These are phyloP conservation scores for Aspergillus funiculosus DNA, from an alignment of 495 filamentous ascomycete genomes.

Conservation along the genomic window DNA sequence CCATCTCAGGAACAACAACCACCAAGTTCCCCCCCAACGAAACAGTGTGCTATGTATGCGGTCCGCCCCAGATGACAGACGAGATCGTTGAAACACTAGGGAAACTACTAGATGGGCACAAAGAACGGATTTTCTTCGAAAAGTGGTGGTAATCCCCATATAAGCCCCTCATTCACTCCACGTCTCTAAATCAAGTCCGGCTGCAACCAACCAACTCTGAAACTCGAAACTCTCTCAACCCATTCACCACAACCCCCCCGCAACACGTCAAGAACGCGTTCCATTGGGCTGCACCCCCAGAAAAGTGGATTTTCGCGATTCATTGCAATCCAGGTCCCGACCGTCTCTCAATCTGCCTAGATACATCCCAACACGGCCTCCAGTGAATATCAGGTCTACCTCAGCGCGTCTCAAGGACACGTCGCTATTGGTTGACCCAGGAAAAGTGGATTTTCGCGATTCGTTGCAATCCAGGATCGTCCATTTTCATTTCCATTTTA, in stretches of 20 bases:
- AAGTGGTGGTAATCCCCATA: constrained; percentile 71
- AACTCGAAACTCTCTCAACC: no score
- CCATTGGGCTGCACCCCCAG: background rate
- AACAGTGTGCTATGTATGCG: constrained; percentile 72
- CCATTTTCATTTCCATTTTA: background rate
- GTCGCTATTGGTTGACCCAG: background rate
- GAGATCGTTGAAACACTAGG: constrained; percentile 56
- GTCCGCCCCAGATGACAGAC: constrained; percentile 75
- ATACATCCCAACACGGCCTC: no score
- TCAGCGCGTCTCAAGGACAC: background rate
- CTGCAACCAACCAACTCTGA: no score
- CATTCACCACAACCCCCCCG: no score
- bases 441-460: constrained; percentile 2
- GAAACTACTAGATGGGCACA: constrained; percentile 46
- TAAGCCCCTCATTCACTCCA: background rate
- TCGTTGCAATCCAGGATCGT: background rate
- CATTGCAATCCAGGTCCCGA: background rate
- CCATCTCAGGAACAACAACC: constrained; percentile 35
- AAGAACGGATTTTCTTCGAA: constrained; percentile 64
- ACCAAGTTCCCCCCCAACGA: constrained; percentile 31
- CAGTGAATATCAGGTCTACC: background rate
- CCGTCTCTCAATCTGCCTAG: no score
- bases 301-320: constrained; percentile 4
- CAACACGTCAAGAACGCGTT: background rate
- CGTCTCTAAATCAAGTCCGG: no score